phyloP scores from a whole-genome alignment of 2,329 filamentous ascomycete genomes.

The Scedosporium aurantiacum region DNA sequence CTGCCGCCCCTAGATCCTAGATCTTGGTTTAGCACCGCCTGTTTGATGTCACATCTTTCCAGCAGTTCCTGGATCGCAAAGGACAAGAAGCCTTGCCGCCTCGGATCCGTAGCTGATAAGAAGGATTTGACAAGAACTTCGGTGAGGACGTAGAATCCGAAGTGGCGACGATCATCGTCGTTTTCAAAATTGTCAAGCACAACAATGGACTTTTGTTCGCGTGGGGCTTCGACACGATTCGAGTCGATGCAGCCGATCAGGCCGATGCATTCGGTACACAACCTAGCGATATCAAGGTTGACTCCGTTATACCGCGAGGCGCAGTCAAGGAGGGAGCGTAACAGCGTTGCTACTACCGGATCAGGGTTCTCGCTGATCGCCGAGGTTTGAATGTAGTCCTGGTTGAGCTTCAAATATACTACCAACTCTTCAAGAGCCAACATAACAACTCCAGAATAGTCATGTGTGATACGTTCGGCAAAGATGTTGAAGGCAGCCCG shows the following conservation, averaged over 20 bases:
- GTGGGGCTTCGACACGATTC: constrained; percentile 71
- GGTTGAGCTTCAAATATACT: constrained; percentile 59
- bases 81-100: constrained; percentile 80
- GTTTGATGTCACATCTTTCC: constrained; percentile 61
- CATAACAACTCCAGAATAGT: constrained; percentile 75
- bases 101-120: constrained; percentile 77
- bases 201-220: constrained; percentile 72
- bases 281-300: constrained; percentile 53
- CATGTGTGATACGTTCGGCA: constrained; percentile 62
- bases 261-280: constrained; percentile 76
- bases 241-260: constrained; percentile 86
- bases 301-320: constrained; percentile 66
- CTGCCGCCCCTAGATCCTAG: constrained; percentile 30
- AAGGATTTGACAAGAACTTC: constrained; percentile 87
- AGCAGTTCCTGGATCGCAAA: constrained; percentile 92
- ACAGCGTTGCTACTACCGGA: constrained; percentile 56
- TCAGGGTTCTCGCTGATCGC: constrained; percentile 77
- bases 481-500: constrained; percentile 45
- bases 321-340: constrained; percentile 74
- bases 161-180: constrained; percentile 69
- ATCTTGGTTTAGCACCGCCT: constrained; percentile 34
- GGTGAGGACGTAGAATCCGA: constrained; percentile 74
- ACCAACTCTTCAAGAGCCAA: constrained; percentile 71
- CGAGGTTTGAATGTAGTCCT: constrained; percentile 68
- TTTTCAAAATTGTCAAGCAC: constrained; percentile 78